Evolutionary conservation across 495 filamentous ascomycete genomes (phyloP).

Genomic region (Coniosporium apollinis): DNA sequence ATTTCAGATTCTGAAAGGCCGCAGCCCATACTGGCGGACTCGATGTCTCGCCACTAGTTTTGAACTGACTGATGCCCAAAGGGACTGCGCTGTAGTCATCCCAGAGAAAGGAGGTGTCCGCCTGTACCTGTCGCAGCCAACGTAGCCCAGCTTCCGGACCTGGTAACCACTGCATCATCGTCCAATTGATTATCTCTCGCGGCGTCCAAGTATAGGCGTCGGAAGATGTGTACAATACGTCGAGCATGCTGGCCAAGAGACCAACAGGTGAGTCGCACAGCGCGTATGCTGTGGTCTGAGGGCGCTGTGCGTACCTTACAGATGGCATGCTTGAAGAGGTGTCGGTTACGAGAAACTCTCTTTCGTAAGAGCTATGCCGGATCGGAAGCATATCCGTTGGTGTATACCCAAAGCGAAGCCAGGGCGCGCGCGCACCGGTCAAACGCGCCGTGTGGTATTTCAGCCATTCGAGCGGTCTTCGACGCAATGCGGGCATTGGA

Average conservation of each 20-base stretch:
- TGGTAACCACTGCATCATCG: slow-evolving; percentile 26
- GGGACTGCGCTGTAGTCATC: slow-evolving; percentile 14
- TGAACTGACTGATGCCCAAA: slow-evolving; percentile 20
- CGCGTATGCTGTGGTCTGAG: slow-evolving; percentile 21
- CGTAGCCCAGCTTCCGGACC: slow-evolving; percentile 21
- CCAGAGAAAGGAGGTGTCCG: slow-evolving; percentile 8
- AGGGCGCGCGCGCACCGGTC: slow-evolving; percentile 10
- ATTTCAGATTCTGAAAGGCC: slow-evolving; percentile 14
- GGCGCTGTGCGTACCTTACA: slow-evolving; percentile 12
- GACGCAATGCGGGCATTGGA: slow-evolving; percentile 12
- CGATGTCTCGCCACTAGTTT: slow-evolving; percentile 2
- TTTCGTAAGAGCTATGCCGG: not conserved
- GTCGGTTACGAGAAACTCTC: too few species aligned
- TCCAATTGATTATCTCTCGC: slow-evolving; percentile 22
- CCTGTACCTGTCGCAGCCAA: slow-evolving; percentile 19
- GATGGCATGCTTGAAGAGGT: not conserved
- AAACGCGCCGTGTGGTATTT: slow-evolving; percentile 17
- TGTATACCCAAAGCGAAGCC: slow-evolving; percentile 20
- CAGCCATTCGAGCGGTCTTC: slow-evolving; percentile 9
- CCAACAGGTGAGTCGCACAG: slow-evolving; percentile 25
- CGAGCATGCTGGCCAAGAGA: slow-evolving; percentile 19
- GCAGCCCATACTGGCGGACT: slow-evolving; percentile 16
- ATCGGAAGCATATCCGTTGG: slow-evolving; percentile 7
- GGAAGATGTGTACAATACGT: slow-evolving; percentile 12
- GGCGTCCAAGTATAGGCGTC: slow-evolving; percentile 17